Base-by-base conservation (phyloP, 2,329 filamentous ascomycete genomes). In the Tolypocladium inflatum region DNA sequence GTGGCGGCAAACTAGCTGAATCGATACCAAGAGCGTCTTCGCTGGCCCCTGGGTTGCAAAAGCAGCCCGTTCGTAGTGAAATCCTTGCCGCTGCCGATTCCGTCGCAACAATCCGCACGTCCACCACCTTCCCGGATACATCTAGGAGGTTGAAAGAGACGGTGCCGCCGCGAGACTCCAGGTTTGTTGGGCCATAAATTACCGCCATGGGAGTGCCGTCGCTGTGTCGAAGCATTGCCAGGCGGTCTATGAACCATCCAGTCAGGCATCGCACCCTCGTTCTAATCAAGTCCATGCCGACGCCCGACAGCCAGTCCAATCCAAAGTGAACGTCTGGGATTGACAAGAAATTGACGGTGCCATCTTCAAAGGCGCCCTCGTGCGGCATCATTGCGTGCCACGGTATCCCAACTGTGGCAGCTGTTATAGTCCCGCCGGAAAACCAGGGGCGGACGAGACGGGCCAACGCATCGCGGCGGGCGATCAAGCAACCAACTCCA, bases 31-130 rank as follows among this genome's bases (percentile, higher is more conserved):
- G 65, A 0, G 71, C 72, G 1, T 63, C 62, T 63, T 75, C 73
- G 19, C 70, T 70, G 0, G 66, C 74, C 3, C 74, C 74, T 0
- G 74, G 74, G 43, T 76, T 76, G 59, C 74, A 76, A 61, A 76
- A 76, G 53, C 74, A 76, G 4, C 74, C 74, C 2, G 73, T 75
- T 13, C 74, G 66, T 10, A 76, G 59, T 7, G 73, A 75, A 33
- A 76, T 75, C 48, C 63, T 63, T 0, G 63, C 67, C 0, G 61
- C 65, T 0, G 72, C 65, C 0, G 73, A 70, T 60, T 71, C 73
- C 2, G 55, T 45, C 0, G 65, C 72, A 1, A 76, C 69, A 1
- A 74, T 55, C 19, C 73, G 66, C 56, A 74, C 72, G 51, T 76
- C 74, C 0, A 76, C 65, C 2, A 73, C 50, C 2, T 59, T 59